Conservation (phyloP, 2,329 filamentous ascomycete species). For the Aaosphaeria arxii region DNA sequence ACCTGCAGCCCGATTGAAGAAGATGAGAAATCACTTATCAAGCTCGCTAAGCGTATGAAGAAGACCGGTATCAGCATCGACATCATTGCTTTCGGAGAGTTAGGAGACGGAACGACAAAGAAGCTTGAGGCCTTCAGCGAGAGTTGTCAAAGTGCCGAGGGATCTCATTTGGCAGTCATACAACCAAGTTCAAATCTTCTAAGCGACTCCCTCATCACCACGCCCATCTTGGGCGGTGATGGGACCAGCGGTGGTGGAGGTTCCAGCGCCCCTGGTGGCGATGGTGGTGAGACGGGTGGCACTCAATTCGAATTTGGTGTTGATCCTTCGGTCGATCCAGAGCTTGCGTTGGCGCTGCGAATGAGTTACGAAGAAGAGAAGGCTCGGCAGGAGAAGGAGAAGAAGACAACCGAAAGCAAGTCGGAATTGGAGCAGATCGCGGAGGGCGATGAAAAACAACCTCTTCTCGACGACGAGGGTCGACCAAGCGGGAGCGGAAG, state of each 20-base stretch:
- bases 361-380: conserved; percentile 99
- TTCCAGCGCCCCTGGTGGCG: conserved; percentile 47
- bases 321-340: conserved; percentile 87
- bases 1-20: conserved; percentile 90
- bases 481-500: conserved; percentile 61
- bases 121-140: conserved; percentile 95
- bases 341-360: conserved; percentile 86
- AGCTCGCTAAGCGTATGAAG: conserved; percentile 98
- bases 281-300: conserved; percentile 53
- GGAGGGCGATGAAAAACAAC: conserved; percentile 61
- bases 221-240: conserved; percentile 86
- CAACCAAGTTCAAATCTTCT: conserved; percentile 88
- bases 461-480: conserved; percentile 62
- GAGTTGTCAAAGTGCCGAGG: conserved; percentile 82
- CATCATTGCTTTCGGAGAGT: conserved; percentile 90
- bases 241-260: conserved; percentile 60
- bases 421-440: conserved; percentile 77
- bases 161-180: conserved; percentile 86
- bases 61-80: conserved; percentile 94
- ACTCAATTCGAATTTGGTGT: conserved; percentile 83
- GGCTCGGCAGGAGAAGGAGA: conserved; percentile 83
- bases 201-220: conserved; percentile 85
- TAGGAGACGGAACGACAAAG: conserved; percentile 81
- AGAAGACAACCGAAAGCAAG: conserved; percentile 68
- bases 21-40: conserved; percentile 81